A percentile compares a stretch with the other conserved stretches of the same genome.
phyloP scores from a whole-genome alignment of 176 grass and related monocot genomes.

The Metroxylon sagu region DNA sequence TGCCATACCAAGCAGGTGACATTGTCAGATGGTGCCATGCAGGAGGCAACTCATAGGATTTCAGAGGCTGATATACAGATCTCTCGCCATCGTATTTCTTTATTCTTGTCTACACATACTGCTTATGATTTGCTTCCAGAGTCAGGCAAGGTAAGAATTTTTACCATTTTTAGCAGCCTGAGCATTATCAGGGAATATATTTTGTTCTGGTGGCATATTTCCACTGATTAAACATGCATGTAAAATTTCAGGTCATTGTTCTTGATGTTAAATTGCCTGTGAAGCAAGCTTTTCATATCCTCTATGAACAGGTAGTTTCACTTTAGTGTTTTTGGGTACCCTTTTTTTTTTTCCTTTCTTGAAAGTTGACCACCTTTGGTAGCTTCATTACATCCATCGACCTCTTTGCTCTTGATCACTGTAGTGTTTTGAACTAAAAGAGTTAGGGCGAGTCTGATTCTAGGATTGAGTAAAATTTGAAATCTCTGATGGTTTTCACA shows the following conservation, averaged over 20 bases:
- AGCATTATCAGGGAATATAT: slow-evolving; percentile 5
- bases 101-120: slow-evolving; percentile 62
- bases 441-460: no score
- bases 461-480: no score
- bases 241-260: slow-evolving; percentile 66
- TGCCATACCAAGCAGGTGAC: slow-evolving; percentile 32
- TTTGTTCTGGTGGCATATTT: slow-evolving; percentile 14
- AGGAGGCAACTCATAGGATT: slow-evolving; percentile 44
- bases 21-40: slow-evolving; percentile 20
- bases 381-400: no score
- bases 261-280: slow-evolving; percentile 93
- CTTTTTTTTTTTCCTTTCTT: not conserved
- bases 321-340: slow-evolving; percentile 2
- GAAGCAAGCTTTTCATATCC: slow-evolving; percentile 98
- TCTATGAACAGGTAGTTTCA: slow-evolving; percentile 85
- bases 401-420: no score
- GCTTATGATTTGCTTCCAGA: slow-evolving; percentile 90
- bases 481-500: no score
- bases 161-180: not conserved
- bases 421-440: no score
- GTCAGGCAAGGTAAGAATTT: slow-evolving; percentile 73
- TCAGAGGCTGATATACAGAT: slow-evolving; percentile 67
- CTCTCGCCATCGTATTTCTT: slow-evolving; percentile 44
- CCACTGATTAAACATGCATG: not conserved
- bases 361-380: not conserved